A percentile compares a stretch with the other conserved stretches of the same genome.
Evolutionary conservation across 2,329 filamentous ascomycete genomes (phyloP).

Genomic region (Stemphylium lycopersici): DNA sequence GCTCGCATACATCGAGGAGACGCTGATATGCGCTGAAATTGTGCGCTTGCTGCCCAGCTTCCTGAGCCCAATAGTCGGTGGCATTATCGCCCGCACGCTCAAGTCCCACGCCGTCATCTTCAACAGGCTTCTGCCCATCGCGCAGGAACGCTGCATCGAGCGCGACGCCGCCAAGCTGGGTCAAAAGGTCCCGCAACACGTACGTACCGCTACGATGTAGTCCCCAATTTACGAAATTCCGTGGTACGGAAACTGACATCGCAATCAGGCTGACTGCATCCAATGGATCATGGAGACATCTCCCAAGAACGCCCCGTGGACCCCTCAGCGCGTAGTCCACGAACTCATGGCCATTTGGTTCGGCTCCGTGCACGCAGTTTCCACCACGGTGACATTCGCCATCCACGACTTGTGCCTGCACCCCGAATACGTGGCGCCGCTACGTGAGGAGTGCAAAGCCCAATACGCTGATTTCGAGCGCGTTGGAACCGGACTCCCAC

Average conservation of each 20-base stretch:
- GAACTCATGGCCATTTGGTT: slow-evolving; percentile 48
- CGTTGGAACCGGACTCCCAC: slow-evolving; percentile 18
- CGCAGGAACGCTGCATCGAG: slow-evolving; percentile 20
- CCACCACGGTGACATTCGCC: slow-evolving; percentile 25
- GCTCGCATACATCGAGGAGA: slow-evolving; percentile 32
- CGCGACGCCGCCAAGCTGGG: slow-evolving; percentile 16
- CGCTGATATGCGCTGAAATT: slow-evolving; percentile 32
- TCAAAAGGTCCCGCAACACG: slow-evolving; percentile 16
- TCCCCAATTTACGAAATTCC: neutral
- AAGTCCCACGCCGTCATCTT: slow-evolving; percentile 22
- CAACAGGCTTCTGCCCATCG: slow-evolving; percentile 21
- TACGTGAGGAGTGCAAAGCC: slow-evolving; percentile 20
- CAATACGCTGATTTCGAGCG: slow-evolving; percentile 23
- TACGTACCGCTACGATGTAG: neutral
- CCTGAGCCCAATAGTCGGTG: slow-evolving; percentile 17
- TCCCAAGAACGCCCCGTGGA: slow-evolving; percentile 34
- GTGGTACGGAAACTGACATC: neutral
- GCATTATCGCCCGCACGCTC: slow-evolving; percentile 18
- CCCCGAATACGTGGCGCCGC: slow-evolving; percentile 24
- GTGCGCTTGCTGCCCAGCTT: slow-evolving; percentile 25
- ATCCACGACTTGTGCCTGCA: slow-evolving; percentile 26
- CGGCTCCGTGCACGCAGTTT: slow-evolving; percentile 38
- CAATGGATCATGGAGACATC: slow-evolving; percentile 46
- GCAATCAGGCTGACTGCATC: slow-evolving; percentile 32
- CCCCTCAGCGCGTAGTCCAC: slow-evolving; percentile 30